Evolutionary conservation across 1,139 yeast species (phyloP), one percentile per base, ranked within the genome.

Genomic region (Suhomyces taliae): DNA sequence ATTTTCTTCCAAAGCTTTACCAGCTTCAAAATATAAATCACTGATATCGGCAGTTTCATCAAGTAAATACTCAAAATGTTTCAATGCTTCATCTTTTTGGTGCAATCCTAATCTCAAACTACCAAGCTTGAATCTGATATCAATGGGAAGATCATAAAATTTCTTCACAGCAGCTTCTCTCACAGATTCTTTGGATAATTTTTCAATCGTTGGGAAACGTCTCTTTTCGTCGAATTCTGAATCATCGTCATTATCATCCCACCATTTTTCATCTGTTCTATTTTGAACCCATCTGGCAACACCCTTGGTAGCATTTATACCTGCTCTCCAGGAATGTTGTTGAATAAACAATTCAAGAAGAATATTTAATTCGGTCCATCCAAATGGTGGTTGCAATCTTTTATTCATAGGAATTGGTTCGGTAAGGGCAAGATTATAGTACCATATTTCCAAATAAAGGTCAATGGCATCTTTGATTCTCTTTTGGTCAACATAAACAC

Each of bases 341-440:
- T 83, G 82, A 34, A 84, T 76, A 60, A 87, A 87, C 34, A 93
- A 69, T 59, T 93, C 98, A 8, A 88, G 78, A 41, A 93, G 69
- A 50, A 90, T 88, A 60, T 93, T 91, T 43, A 93, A 73, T 54
- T 90, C 93, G 0, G 96, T 86, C 95, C 96, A 91, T 39, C 84
- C 90, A 64, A 93, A 91, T 40, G 60, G 39, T 56, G 82, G 72
- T 53, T 72, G 69, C 47, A 62, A 48, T n/a, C 49, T 47, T 11
- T 34, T 32, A 12, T 34, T 56, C 49, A 34, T 55, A 10, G 52
- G 50, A 27, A 70, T 65, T 29, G 32, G n/a, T 6, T 29, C 32
- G 4, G 32, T 29, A 7, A 29, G 32, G n/a, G 32, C 32, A 43
- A 78, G 69, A 54, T 86, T 86, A 43, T 75, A 75, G 43, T 83